Evolutionary conservation across 2,329 filamentous ascomycete species (phyloP).

Genomic region (Pseudogymnoascus sp.): DNA sequence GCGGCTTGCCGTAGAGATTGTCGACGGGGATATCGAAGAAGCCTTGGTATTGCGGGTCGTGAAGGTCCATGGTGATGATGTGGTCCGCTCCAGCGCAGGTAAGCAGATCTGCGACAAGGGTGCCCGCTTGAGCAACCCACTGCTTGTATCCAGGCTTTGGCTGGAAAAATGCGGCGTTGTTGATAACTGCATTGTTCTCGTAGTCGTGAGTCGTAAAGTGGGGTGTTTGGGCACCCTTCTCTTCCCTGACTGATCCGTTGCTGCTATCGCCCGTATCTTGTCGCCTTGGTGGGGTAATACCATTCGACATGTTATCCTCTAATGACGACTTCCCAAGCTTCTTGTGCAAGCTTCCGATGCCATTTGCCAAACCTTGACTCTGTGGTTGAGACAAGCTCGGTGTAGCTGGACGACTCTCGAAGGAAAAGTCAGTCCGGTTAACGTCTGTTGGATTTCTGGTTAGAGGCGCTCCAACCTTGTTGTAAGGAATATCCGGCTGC

Average conservation of each 20-base stretch:
- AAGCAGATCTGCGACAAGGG: constrained; percentile 84
- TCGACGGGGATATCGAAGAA: constrained; percentile 99
- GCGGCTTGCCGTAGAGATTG: constrained; percentile 81
- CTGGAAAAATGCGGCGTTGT: constrained; percentile 52
- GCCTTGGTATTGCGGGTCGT: constrained; percentile 94
- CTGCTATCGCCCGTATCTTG: constrained; percentile 34
- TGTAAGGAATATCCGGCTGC: constrained; percentile 94
- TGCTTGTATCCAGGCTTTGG: constrained; percentile 92
- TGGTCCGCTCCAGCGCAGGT: constrained; percentile 95
- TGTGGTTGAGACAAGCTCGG: constrained; percentile 65
- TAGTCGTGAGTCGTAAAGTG: constrained; percentile 56
- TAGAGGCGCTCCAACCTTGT: constrained; percentile 86
- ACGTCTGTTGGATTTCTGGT: constrained; percentile 52
- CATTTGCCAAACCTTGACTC: constrained; percentile 51
- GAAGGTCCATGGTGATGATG: constrained; percentile 94
- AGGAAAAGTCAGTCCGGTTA: constrained; percentile 62
- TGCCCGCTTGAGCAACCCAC: constrained; percentile 97
- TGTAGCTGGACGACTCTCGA: constrained; percentile 85
- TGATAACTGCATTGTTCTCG: constrained; percentile 46
- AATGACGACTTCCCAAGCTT: constrained; percentile 62
- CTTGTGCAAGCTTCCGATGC: constrained; percentile 62
- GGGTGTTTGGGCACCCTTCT: constrained; percentile 17
- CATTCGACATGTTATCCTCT: constrained; percentile 38
- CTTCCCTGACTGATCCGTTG: constrained; percentile 26
- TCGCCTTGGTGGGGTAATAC: constrained; percentile 27